Base-by-base conservation (phyloP, 2,329 filamentous ascomycete species). In the Neonectria ditissima region DNA sequence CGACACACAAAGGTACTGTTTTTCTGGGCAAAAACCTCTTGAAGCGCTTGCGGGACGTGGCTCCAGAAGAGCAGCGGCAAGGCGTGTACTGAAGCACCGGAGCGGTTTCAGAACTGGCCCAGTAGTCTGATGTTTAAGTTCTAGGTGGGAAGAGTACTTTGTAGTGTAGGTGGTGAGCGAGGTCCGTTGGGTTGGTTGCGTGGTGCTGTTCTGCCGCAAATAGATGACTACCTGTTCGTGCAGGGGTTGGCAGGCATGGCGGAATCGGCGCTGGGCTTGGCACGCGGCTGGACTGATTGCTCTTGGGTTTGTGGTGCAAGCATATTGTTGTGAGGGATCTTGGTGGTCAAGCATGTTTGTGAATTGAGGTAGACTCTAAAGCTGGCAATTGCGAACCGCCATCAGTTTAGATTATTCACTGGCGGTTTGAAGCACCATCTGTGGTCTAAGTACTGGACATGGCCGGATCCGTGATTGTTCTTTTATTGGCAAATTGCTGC, bases 61-160 rank as follows among this genome's bases (percentile, higher is more conserved):
- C 62, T 26, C 59, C 7, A 45, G 41, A 59, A 30, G 34, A 37
- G 54, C 44, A 58, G 54, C 64, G 58, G 37, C 64, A 52, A 52
- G 62, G 66, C 61, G 71, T 72, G 65, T 68, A 65, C 34, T 68
- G 66, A 71, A 57, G 59, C 66, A 68, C 44, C 55, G 44, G 64
- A 41, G 22, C 57, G 26, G 71, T 73, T 73, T 73, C 69, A 72
- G 13, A 14, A 4, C 14, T 2, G 41, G 10, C 18, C 18, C 20
- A 20, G 14, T 14, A n/a, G 44, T 20, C 20, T 41, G n/a, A 24
- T 24, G 13, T 16, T 47, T 26, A 26, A 26, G n/a, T 20, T n/a
- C n/a, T n/a, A n/a, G n/a, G n/a, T n/a, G n/a, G n/a, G n/a, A n/a
- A n/a, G n/a, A n/a, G n/a, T n/a, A n/a, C n/a, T n/a, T n/a, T n/a